Percentiles rank a stretch among this genome's conserved stretches.
Conservation (phyloP, 129 eudicot genomes). For the Centaurea solstitialis region DNA sequence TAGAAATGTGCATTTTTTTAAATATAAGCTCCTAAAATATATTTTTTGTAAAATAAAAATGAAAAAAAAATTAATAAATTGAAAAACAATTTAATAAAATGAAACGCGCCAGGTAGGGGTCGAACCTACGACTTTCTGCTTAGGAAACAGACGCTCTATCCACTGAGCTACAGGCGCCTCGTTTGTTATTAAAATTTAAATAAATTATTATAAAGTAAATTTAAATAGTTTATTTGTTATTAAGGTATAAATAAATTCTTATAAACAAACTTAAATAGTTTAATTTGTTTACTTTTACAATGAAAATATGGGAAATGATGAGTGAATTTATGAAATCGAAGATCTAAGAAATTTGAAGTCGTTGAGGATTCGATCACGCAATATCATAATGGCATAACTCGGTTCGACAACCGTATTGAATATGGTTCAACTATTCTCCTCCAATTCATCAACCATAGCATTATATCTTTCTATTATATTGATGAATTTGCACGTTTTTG, state of each 20-base stretch:
- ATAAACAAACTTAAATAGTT: neutral
- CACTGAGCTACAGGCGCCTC: conserved; percentile 97
- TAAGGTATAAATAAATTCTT: neutral
- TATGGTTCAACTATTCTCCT: conserved; percentile 64
- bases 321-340: neutral
- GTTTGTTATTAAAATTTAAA: neutral
- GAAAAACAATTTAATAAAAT: too few relatives aligned
- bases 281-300: neutral
- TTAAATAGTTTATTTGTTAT: neutral
- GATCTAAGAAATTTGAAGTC: neutral
- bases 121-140: conserved; percentile 99
- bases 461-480: conserved; percentile 52
- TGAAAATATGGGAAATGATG: neutral
- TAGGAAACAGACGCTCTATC: conserved; percentile 99
- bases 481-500: too few relatives aligned
- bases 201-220: neutral
- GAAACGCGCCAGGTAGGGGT: conserved; percentile 97
- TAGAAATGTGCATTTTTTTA: too few relatives aligned
- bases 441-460: conserved; percentile 79
- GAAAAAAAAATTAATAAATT: too few relatives aligned
- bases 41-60: too few relatives aligned
- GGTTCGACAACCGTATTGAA: conserved; percentile 70
- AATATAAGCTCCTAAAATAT: too few relatives aligned
- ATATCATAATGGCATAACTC: conserved; percentile 51
- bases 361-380: conserved; percentile 71